A percentile compares a stretch with the other conserved stretches of the same genome.
Conservation (phyloP, 2,329 filamentous ascomycete species). For the Calonectria pteridis region DNA sequence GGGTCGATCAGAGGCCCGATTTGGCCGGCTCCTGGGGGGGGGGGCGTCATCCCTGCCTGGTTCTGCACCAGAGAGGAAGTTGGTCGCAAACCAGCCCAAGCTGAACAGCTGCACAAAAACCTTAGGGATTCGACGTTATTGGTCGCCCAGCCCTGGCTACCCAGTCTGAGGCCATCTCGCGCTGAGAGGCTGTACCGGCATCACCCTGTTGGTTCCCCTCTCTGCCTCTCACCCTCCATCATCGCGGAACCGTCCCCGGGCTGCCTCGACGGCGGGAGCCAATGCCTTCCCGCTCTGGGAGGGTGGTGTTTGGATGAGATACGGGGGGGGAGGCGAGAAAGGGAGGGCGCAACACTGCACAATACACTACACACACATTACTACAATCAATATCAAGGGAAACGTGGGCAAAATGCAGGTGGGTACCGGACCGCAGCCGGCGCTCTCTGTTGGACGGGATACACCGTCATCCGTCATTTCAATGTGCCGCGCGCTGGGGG, state of each 20-base stretch:
- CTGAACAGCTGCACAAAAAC: constrained; percentile 29
- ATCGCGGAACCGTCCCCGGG: constrained; percentile 6
- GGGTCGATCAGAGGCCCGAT: constrained; percentile 23
- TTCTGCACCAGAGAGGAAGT: constrained; percentile 19
- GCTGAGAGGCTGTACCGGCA: constrained; percentile 11
- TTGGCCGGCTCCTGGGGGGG: constrained; percentile 18
- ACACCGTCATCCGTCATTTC: constrained; percentile 25
- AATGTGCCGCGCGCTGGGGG: constrained; percentile 34
- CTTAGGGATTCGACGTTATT: constrained; percentile 25
- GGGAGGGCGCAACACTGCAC: constrained; percentile 4
- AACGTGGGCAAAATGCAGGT: background rate
- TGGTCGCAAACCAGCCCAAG: constrained; percentile 15
- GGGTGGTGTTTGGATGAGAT: constrained; percentile 17
- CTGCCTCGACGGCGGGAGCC: constrained; percentile 23
- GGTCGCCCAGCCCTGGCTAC: background rate
- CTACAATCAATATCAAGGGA: constrained; percentile 7
- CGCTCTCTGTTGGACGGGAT: constrained; percentile 27
- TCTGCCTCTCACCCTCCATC: constrained; percentile 12
- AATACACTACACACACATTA: constrained; percentile 24
- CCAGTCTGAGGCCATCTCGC: constrained; percentile 18
- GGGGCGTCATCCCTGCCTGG: constrained; percentile 1
- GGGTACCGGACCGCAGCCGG: constrained; percentile 23
- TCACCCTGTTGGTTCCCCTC: constrained; percentile 28
- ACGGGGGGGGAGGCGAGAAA: background rate
- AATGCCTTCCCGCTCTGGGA: constrained; percentile 25